These are phyloP conservation scores for Leishmania lainsoni DNA, from an alignment of 208 protist genomes.

Conservation along the genomic window DNA sequence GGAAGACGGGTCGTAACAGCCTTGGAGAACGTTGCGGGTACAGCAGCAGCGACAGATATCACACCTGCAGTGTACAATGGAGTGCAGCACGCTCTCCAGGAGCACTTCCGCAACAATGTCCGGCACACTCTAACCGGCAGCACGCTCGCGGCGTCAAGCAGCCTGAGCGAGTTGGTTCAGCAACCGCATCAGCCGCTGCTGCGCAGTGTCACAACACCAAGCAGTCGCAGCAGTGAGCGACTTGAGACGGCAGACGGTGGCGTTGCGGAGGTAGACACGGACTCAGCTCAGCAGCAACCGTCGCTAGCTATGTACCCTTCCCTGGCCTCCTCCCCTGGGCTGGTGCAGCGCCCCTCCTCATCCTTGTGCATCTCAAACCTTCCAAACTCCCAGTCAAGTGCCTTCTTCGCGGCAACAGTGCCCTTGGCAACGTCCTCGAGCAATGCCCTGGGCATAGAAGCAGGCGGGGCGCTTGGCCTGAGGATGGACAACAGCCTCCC, in stretches of 20 bases:
- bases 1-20: background rate
- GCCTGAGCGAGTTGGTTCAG: conserved; percentile 1
- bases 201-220: conserved; percentile 6
- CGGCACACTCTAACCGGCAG: conserved; percentile 19
- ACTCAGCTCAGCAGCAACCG: conserved; percentile 9
- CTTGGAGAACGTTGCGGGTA: background rate
- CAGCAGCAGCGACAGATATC: conserved; percentile 5
- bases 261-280: background rate
- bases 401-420: background rate
- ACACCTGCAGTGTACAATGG: conserved; percentile 25
- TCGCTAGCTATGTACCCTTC: background rate
- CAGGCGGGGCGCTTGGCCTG: conserved; percentile 4
- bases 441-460: conserved; percentile 7
- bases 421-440: background rate
- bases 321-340: background rate
- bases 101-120: conserved; percentile 35
- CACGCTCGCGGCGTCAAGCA: background rate
- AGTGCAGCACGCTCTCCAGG: conserved; percentile 28
- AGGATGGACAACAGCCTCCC: background rate
- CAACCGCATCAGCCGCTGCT: conserved; percentile 6
- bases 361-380: background rate
- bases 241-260: background rate
- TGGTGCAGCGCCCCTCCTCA: background rate
- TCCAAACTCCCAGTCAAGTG: conserved; percentile 1
- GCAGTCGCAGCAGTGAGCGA: conserved; percentile 1